These are phyloP conservation scores for Rhodotorula kratochvilovae DNA, from an alignment of 768 basidiomycete genomes.

Conservation along the genomic window DNA sequence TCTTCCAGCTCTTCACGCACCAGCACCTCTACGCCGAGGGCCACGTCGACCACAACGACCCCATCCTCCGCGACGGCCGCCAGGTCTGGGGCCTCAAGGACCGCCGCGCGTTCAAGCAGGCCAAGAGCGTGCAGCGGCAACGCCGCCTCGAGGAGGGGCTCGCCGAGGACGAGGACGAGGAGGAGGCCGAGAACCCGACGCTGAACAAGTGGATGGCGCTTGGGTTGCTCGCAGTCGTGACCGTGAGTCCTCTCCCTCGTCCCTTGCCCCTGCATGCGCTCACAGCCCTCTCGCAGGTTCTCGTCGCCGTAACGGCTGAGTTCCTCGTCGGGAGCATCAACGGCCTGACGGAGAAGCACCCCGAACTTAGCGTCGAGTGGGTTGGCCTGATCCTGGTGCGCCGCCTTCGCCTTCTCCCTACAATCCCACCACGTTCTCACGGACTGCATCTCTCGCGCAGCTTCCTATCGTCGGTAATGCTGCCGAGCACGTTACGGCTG, in stretches of 20 bases:
- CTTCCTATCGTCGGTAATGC: constrained; percentile 93
- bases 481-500: constrained; percentile 51
- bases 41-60: neutral
- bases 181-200: constrained; percentile 31
- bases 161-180: constrained; percentile 38
- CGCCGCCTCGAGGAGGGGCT: constrained; percentile 11
- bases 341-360: constrained; percentile 60
- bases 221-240: constrained; percentile 35
- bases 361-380: constrained; percentile 65
- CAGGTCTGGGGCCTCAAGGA: constrained; percentile 4
- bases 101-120: constrained; percentile 22
- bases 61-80: constrained; percentile 12
- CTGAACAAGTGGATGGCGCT: constrained; percentile 35
- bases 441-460: neutral
- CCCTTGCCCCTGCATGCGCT: neutral
- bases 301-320: constrained; percentile 58
- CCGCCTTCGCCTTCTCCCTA: neutral
- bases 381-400: constrained; percentile 70
- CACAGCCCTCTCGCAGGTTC: neutral
- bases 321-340: constrained; percentile 70
- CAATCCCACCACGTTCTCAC: neutral
- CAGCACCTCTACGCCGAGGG: constrained; percentile 33
- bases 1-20: constrained; percentile 46
- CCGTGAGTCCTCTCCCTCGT: constrained; percentile 16
- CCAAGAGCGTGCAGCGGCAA: constrained; percentile 1